Percentiles rank a stretch among this genome's conserved stretches.
Evolutionary conservation across 805 yeast genomes (phyloP).

Genomic region (Yarrowia deformans): DNA sequence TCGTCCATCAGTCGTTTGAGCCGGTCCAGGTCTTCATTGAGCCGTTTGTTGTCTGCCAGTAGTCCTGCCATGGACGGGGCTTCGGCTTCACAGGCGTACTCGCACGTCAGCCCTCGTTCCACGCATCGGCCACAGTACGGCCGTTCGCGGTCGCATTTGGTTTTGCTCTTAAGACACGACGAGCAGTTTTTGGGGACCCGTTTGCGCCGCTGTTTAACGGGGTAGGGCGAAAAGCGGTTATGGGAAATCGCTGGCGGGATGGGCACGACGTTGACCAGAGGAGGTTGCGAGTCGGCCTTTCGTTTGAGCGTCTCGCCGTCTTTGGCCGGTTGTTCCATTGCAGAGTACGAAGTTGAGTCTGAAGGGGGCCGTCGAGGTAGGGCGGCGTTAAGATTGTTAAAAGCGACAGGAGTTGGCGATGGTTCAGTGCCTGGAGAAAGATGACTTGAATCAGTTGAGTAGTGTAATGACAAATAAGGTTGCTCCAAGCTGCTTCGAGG

Average conservation of each 20-base stretch:
- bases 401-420: too few relatives aligned
- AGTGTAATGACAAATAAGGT: too few relatives aligned
- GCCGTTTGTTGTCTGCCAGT: conserved; percentile 33
- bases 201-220: conserved; percentile 22
- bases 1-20: conserved; percentile 32
- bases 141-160: conserved; percentile 31
- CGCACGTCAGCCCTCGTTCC: conserved; percentile 26
- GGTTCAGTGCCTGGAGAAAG: too few relatives aligned
- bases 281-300: conserved; percentile 4
- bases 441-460: too few relatives aligned
- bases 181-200: conserved; percentile 38
- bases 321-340: not conserved
- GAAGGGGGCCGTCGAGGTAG: too few relatives aligned
- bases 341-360: too few relatives aligned
- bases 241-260: not conserved
- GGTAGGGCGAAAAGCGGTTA: conserved; percentile 25
- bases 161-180: conserved; percentile 36
- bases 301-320: not conserved
- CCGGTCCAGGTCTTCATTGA: conserved; percentile 26
- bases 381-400: not conserved
- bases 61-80: conserved; percentile 14
- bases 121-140: conserved; percentile 34
- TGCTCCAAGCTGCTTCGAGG: too few relatives aligned
- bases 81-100: conserved; percentile 21
- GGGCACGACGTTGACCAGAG: conserved; percentile 25